phyloP scores from a whole-genome alignment of 768 basidiomycete species.

The Cubamyces lactineus region DNA sequence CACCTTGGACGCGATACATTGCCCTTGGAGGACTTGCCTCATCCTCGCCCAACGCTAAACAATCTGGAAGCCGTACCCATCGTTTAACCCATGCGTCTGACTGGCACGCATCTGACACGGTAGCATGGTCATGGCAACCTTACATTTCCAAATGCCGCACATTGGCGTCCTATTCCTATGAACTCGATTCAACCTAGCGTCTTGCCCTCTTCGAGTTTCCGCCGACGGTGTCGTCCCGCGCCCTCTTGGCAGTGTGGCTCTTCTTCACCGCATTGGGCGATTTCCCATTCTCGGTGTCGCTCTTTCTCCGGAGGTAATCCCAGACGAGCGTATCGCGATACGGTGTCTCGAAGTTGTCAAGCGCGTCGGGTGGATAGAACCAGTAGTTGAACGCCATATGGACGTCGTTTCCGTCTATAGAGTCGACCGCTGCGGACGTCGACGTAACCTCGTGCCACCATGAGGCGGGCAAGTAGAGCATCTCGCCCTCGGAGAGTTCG shows the following conservation, averaged over 20 bases:
- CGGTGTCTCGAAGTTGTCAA: slow-evolving; percentile 31
- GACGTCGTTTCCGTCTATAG: slow-evolving; percentile 17
- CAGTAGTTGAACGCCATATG: slow-evolving; percentile 41
- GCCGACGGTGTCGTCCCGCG: slow-evolving; percentile 1
- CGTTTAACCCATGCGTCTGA: not conserved
- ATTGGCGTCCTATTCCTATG: no score
- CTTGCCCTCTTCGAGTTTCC: slow-evolving; percentile 11
- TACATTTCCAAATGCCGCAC: not conserved
- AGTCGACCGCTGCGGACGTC: slow-evolving; percentile 17
- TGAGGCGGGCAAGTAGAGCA: slow-evolving; percentile 38
- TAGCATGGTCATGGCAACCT: no score
- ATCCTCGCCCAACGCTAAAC: not conserved
- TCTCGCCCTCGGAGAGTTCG: slow-evolving; percentile 36
- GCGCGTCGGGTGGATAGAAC: slow-evolving; percentile 38
- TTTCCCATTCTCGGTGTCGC: not conserved
- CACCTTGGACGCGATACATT: not conserved
- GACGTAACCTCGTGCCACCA: slow-evolving; percentile 41
- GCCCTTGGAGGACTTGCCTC: not conserved
- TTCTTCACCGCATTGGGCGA: slow-evolving; percentile 5
- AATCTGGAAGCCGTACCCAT: slow-evolving; percentile 1
- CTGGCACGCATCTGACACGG: no score
- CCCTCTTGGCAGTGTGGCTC: slow-evolving; percentile 6
- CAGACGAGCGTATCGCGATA: slow-evolving; percentile 34
- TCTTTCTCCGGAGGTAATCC: slow-evolving; percentile 28
- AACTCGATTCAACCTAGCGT: slow-evolving; percentile 1